Conservation (phyloP, 306 rosid genomes). For the Neltuma alba region DNA sequence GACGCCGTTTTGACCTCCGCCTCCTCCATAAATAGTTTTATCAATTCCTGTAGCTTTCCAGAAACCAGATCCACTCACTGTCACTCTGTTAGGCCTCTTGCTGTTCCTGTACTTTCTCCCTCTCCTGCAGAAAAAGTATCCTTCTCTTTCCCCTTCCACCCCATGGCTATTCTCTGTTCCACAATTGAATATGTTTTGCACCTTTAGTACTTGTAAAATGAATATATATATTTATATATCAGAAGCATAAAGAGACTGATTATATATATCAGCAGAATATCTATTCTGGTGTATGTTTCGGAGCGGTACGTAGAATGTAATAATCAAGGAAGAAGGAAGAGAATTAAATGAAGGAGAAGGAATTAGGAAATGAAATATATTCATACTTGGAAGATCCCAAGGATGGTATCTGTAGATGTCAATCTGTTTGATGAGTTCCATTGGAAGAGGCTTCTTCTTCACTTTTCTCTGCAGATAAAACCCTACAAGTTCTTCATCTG, state of each 20-base stretch:
- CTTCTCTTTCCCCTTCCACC: conserved; percentile 57
- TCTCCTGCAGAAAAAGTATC: conserved; percentile 79
- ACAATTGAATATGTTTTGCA: too few species aligned
- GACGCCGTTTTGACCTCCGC: conserved; percentile 33
- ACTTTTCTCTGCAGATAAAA: conserved; percentile 77
- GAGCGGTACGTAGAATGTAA: too few species aligned
- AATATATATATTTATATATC: too few species aligned
- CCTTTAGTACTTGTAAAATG: too few species aligned
- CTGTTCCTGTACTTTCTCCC: conserved; percentile 89
- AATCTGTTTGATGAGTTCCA: conserved; percentile 85
- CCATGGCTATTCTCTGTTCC: conserved; percentile 34
- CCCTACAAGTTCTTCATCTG: conserved; percentile 93
- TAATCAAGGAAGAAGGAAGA: neutral
- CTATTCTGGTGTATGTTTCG: neutral
- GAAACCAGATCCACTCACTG: conserved; percentile 62
- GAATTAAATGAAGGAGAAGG: too few species aligned
- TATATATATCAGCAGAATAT: neutral
- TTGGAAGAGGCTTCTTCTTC: conserved; percentile 63
- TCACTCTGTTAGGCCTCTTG: conserved; percentile 77
- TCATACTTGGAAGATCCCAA: conserved; percentile 97
- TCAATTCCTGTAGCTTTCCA: conserved; percentile 96
- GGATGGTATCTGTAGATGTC: conserved; percentile 95
- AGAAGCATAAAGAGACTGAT: neutral
- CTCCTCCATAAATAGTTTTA: conserved; percentile 52
- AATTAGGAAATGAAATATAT: too few species aligned